phyloP scores from a whole-genome alignment of 2,329 filamentous ascomycete genomes.

The Huntiella decipiens region DNA sequence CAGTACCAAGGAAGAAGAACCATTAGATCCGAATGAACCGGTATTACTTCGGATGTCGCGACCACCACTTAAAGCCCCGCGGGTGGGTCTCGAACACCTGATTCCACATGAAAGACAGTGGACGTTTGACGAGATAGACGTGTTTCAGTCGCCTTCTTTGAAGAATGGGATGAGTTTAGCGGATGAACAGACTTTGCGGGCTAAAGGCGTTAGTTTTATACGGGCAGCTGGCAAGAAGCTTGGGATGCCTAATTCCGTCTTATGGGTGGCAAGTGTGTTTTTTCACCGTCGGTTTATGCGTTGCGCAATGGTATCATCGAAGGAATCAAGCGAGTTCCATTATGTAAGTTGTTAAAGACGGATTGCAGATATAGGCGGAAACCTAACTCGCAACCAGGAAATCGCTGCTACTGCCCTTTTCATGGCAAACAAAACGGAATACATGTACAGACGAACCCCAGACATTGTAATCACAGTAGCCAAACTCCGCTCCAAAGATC shows the following conservation, averaged over 20 bases:
- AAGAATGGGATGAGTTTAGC: conserved; percentile 59
- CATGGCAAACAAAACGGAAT: conserved; percentile 90
- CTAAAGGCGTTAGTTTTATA: conserved; percentile 93
- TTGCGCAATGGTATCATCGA: conserved; percentile 57
- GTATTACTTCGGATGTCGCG: no score
- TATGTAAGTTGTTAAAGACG: conserved; percentile 42
- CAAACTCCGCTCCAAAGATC: conserved; percentile 85
- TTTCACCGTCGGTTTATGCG: conserved; percentile 96
- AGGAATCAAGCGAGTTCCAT: conserved; percentile 57
- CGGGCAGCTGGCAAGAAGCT: conserved; percentile 83
- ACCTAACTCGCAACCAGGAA: conserved; percentile 26
- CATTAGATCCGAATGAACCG: no score
- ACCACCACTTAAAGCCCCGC: no score
- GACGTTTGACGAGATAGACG: conserved; percentile 72
- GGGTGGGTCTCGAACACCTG: no score
- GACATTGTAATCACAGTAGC: conserved; percentile 87
- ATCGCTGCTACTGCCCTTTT: conserved; percentile 85
- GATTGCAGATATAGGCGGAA: neutral
- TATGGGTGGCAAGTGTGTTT: conserved; percentile 83
- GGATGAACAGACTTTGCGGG: conserved; percentile 62
- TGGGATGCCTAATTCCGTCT: conserved; percentile 75
- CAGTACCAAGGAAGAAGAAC: no score
- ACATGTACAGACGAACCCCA: conserved; percentile 89
- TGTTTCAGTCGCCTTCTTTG: conserved; percentile 65
- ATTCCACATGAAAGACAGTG: conserved; percentile 38